Percentiles rank a stretch among this genome's conserved stretches.
phyloP scores from a whole-genome alignment of 2,329 filamentous ascomycete species.

The Colletotrichum lini region DNA sequence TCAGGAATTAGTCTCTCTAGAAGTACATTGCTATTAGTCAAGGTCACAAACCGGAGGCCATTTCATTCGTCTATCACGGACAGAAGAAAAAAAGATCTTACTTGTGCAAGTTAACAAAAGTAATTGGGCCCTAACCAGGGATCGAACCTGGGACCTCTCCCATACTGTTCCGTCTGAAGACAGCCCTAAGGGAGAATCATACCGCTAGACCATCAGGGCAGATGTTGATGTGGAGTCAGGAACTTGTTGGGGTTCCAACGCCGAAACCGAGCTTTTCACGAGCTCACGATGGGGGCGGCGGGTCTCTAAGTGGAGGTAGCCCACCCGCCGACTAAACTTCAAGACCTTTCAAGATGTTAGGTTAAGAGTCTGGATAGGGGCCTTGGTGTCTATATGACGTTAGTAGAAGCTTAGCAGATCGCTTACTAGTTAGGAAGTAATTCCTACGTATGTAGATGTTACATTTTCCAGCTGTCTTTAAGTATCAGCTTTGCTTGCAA shows the following conservation, averaged over 20 bases:
- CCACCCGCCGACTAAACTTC: neutral
- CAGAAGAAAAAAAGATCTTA: neutral
- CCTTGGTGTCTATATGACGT: neutral
- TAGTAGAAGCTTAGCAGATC: neutral
- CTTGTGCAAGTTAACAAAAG: neutral
- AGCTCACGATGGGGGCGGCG: neutral
- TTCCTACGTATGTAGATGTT: no score
- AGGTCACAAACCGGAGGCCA: no score
- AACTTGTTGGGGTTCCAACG: neutral
- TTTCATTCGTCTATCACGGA: no score
- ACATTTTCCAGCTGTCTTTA: no score
- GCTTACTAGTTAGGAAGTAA: no score
- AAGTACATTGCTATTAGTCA: no score
- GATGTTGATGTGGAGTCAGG: neutral
- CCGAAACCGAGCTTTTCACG: neutral
- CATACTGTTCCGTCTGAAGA: neutral
- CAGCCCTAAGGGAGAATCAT: constrained; percentile 36
- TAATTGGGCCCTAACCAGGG: constrained; percentile 36
- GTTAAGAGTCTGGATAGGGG: neutral
- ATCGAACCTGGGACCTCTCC: constrained; percentile 41
- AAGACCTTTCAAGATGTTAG: neutral
- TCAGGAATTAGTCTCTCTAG: no score
- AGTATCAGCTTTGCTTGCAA: no score
- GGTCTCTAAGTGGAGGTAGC: neutral
- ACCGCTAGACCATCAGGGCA: constrained; percentile 35